Conservation (phyloP, 371 early-diverging fungal genomes). For the Furculomyces boomerangus region DNA sequence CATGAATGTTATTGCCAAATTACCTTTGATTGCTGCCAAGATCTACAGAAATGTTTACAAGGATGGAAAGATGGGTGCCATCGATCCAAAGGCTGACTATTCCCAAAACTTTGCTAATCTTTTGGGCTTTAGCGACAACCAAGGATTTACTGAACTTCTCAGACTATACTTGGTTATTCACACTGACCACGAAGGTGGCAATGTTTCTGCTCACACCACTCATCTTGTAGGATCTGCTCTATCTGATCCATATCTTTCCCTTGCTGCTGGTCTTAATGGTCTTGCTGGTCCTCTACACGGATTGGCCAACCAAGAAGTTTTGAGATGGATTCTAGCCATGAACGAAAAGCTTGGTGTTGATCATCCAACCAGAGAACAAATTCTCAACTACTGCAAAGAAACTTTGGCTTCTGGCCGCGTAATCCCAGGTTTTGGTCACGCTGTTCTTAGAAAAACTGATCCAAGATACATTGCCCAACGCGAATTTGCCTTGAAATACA, state of each 20-base stretch:
- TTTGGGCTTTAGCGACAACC: conserved; percentile 74
- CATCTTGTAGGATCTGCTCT: conserved; percentile 95
- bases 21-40: conserved; percentile 87
- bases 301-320: conserved; percentile 98
- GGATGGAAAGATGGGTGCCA: conserved; percentile 76
- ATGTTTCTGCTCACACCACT: conserved; percentile 86
- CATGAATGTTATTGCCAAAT: conserved; percentile 94
- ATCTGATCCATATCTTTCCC: conserved; percentile 95
- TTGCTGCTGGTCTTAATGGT: conserved; percentile 94
- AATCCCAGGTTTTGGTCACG: conserved; percentile 97
- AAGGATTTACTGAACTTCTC: conserved; percentile 90
- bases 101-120: conserved; percentile 86
- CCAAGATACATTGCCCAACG: conserved; percentile 97
- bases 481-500: conserved; percentile 95
- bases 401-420: conserved; percentile 92
- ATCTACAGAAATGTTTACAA: conserved; percentile 97
- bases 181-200: conserved; percentile 99
- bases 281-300: conserved; percentile 98
- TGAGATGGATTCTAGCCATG: conserved; percentile 92
- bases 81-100: conserved; percentile 78
- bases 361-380: conserved; percentile 74
- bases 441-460: conserved; percentile 94
- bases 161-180: conserved; percentile 96
- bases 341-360: conserved; percentile 61
- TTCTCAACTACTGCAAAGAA: conserved; percentile 91